phyloP scores from a whole-genome alignment of 805 yeast genomes.

The Saturnispora quitensis region DNA sequence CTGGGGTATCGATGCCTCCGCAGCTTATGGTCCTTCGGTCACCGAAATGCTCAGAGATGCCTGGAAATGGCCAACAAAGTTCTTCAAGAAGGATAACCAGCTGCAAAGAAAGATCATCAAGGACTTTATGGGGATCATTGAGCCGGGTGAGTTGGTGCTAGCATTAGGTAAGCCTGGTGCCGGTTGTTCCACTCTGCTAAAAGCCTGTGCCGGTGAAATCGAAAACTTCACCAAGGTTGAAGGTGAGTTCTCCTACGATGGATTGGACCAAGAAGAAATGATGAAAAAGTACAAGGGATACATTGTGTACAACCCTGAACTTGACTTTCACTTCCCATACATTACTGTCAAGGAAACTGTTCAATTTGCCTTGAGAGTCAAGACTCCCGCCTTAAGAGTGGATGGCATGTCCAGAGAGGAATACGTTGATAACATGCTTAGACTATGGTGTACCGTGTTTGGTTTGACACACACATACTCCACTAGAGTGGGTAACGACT shows the following conservation, averaged over 20 bases:
- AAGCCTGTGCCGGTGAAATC: slow-evolving; percentile 49
- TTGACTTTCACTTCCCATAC: slow-evolving; percentile 70
- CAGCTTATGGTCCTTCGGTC: slow-evolving; percentile 41
- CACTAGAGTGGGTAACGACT: slow-evolving; percentile 59
- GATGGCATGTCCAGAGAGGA: slow-evolving; percentile 34
- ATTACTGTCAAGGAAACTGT: slow-evolving; percentile 68
- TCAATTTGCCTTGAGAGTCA: slow-evolving; percentile 58
- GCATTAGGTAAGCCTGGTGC: slow-evolving; percentile 74
- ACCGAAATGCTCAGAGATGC: slow-evolving; percentile 33
- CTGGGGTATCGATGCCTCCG: slow-evolving; percentile 43
- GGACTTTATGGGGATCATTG: slow-evolving; percentile 33
- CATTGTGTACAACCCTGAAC: slow-evolving; percentile 48
- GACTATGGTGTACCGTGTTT: slow-evolving; percentile 43
- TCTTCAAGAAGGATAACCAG: slow-evolving; percentile 25
- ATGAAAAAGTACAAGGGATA: slow-evolving; percentile 45
- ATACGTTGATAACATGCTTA: slow-evolving; percentile 35
- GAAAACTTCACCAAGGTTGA: slow-evolving; percentile 35
- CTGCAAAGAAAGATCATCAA: slow-evolving; percentile 31
- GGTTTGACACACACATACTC: slow-evolving; percentile 51
- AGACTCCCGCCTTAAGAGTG: slow-evolving; percentile 47
- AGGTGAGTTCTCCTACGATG: slow-evolving; percentile 55
- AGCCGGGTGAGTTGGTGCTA: slow-evolving; percentile 59
- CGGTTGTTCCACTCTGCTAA: slow-evolving; percentile 66
- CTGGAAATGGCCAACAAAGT: slow-evolving; percentile 23
- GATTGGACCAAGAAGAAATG: slow-evolving; percentile 53